Evolutionary conservation across 2,329 filamentous ascomycete genomes (phyloP).

Genomic region (Graphilbum fragrans): DNA sequence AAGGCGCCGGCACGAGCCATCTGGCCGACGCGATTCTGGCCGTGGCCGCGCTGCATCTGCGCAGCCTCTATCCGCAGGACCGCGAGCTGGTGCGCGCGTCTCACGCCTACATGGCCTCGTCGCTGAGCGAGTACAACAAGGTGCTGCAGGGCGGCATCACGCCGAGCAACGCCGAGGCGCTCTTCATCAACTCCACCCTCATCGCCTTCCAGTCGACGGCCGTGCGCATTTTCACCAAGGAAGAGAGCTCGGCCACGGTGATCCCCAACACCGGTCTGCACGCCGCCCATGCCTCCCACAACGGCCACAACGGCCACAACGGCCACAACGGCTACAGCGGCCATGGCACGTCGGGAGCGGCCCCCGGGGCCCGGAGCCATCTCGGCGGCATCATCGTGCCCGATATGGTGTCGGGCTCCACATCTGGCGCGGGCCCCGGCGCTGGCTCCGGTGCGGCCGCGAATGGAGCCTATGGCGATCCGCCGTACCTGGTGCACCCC

Average conservation of each 20-base stretch:
- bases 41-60: conserved; percentile 50
- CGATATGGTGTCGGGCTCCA: too few species aligned
- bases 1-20: conserved; percentile 34
- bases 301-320: too few species aligned
- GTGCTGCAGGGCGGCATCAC: conserved; percentile 44
- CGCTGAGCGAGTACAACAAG: conserved; percentile 46
- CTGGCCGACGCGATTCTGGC: conserved; percentile 53
- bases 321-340: too few species aligned
- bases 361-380: too few species aligned
- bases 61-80: conserved; percentile 44
- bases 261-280: too few species aligned
- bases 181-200: conserved; percentile 50
- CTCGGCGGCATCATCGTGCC: too few species aligned
- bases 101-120: conserved; percentile 53
- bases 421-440: background rate
- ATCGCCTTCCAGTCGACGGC: conserved; percentile 58
- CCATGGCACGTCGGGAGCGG: too few species aligned
- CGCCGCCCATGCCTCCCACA: too few species aligned
- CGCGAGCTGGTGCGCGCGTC: conserved; percentile 47
- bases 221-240: conserved; percentile 47
- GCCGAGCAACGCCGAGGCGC: conserved; percentile 45
- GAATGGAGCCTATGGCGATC: too few species aligned
- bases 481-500: background rate
- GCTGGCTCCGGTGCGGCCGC: background rate
- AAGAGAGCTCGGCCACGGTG: conserved; percentile 22